Evolutionary conservation across 2,329 filamentous ascomycete genomes (phyloP).

Genomic region (Acrocalymma vagum): DNA sequence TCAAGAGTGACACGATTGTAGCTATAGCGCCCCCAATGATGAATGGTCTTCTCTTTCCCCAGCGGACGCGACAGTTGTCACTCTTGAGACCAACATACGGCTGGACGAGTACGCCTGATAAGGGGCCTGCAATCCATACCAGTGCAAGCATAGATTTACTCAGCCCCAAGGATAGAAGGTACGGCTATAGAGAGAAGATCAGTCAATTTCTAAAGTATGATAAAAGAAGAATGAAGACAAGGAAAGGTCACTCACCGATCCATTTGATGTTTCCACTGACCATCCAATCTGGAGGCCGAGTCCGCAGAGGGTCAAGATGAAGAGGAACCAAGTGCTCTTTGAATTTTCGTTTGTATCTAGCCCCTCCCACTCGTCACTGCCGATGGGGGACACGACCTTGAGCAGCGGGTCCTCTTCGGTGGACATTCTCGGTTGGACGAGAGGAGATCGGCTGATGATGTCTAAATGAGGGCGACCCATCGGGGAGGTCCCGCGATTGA

Average conservation of each 20-base stretch:
- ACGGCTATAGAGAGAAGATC: constrained; percentile 58
- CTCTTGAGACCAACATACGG: constrained; percentile 64
- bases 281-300: constrained; percentile 92
- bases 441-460: constrained; percentile 42
- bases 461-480: constrained; percentile 28
- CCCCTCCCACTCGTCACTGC: constrained; percentile 51
- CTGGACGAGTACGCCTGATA: constrained; percentile 62
- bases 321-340: constrained; percentile 85
- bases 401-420: constrained; percentile 40
- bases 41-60: constrained; percentile 62
- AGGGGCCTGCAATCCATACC: constrained; percentile 65
- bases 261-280: constrained; percentile 94
- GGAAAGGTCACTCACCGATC: constrained; percentile 65
- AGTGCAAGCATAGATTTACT: constrained; percentile 61
- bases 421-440: constrained; percentile 39
- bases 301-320: constrained; percentile 85
- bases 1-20: constrained; percentile 59
- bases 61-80: constrained; percentile 57
- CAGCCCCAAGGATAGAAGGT: constrained; percentile 61
- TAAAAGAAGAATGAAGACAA: not conserved
- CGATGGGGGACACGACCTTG: constrained; percentile 42
- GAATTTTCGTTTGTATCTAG: constrained; percentile 65
- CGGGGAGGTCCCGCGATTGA: constrained; percentile 36
- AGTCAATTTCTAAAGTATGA: constrained; percentile 3
- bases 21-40: constrained; percentile 59